Evolutionary conservation across 1,139 yeast genomes (phyloP).

Genomic region (Blastobotrys persicus): DNA sequence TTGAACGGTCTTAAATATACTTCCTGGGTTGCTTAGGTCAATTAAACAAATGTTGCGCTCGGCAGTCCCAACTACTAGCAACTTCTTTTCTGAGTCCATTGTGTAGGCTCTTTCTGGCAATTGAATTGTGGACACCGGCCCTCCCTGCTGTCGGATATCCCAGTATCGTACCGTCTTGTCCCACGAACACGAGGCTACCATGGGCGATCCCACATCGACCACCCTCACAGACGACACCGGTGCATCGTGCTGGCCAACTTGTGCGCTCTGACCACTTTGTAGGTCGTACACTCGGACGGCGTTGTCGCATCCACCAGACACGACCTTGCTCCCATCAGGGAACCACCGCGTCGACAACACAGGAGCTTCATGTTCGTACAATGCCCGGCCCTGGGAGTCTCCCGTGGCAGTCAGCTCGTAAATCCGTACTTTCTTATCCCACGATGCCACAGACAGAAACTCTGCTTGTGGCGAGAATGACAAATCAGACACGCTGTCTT

Average conservation of each 20-base stretch:
- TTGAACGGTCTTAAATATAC: slow-evolving; percentile 66
- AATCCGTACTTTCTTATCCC: slow-evolving; percentile 95
- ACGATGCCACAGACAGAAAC: slow-evolving; percentile 72
- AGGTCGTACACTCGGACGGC: slow-evolving; percentile 83
- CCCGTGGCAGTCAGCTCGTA: slow-evolving; percentile 76
- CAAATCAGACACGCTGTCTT: slow-evolving; percentile 84
- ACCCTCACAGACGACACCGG: slow-evolving; percentile 73
- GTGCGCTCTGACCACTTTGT: slow-evolving; percentile 75
- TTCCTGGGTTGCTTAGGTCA: slow-evolving; percentile 74
- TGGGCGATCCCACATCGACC: slow-evolving; percentile 71
- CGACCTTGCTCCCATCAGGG: slow-evolving; percentile 79
- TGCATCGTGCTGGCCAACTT: slow-evolving; percentile 83
- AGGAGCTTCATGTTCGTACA: slow-evolving; percentile 88
- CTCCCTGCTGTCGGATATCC: slow-evolving; percentile 76
- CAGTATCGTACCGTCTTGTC: slow-evolving; percentile 91
- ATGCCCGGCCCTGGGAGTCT: slow-evolving; percentile 76
- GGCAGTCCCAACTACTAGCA: slow-evolving; percentile 89
- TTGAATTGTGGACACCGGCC: slow-evolving; percentile 72
- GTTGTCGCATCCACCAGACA: slow-evolving; percentile 92
- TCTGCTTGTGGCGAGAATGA: slow-evolving; percentile 94
- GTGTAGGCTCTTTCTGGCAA: slow-evolving; percentile 90
- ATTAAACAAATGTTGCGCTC: slow-evolving; percentile 78
- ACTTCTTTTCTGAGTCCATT: slow-evolving; percentile 79
- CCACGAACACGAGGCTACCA: slow-evolving; percentile 94
- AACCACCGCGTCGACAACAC: slow-evolving; percentile 83